Evolutionary conservation across 2,329 filamentous ascomycete species (phyloP), one percentile per base, ranked within the genome.

Genomic region (Hypoxylon sp.): DNA sequence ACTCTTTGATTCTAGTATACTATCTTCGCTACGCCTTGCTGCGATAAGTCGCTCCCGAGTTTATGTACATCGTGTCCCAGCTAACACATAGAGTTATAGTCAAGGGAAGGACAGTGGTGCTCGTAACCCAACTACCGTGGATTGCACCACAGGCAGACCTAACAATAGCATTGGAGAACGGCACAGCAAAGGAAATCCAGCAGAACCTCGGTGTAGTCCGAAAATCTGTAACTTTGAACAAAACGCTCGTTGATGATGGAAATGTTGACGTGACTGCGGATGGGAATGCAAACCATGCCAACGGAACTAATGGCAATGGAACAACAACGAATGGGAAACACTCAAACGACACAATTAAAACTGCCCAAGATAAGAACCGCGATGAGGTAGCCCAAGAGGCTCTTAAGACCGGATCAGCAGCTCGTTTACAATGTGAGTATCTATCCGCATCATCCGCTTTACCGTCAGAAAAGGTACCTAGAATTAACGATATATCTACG

Each of bases 101-200:
- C 7, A 71, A 71, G 13, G 79, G 76, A 6, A 72, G 81, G 20
- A 85, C 82, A 1, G 73, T 78, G 1, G 75, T 85, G 4, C 70
- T 85, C 11, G 81, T 84, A 3, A 83, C 80, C 2, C 82, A 84
- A 57, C 64, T 80, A 27, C 78, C 75, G 1, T 81, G 78, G 78
- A 74, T 81, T 30, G 69, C 77, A 0, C 71, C 75, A 2, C 78
- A 81, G 61, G 76, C 78, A 6, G 79, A 81, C 49, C 64, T 79
- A 7, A 67, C 72, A 7, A 64, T 81, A 21, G 57, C 61, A 0
- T 65, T 82, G n/a, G 77, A 80, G 12, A 75, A 74, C 40, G 79
- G 79, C 4, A 65, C 59, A 6, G 56, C 80, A 20, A 68, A 71
- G 29, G 66, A 67, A 11, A 56, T 70, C 1, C 75, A 79, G 45